phyloP scores from a whole-genome alignment of 768 basidiomycete species.

The Hygrocybe coccinea region DNA sequence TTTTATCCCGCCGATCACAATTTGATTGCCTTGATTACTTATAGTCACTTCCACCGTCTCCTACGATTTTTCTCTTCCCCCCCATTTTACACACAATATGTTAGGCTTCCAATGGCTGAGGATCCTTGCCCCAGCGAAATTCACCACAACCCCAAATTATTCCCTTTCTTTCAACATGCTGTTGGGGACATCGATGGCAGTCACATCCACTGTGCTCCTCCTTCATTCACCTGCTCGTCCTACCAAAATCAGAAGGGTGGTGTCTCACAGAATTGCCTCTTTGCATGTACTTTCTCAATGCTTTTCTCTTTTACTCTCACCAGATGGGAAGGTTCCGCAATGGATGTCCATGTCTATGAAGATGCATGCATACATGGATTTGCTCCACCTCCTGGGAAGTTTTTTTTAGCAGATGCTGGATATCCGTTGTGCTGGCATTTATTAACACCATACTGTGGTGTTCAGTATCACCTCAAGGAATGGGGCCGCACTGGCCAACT shows the following conservation, averaged over 20 bases:
- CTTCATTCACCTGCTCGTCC: constrained; percentile 1
- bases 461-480: constrained; percentile 36
- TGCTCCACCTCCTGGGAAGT: constrained; percentile 25
- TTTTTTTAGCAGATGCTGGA: constrained; percentile 35
- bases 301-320: constrained; percentile 23
- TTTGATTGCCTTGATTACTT: too few species aligned
- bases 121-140: constrained; percentile 12
- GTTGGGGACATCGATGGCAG: constrained; percentile 24
- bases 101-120: constrained; percentile 5
- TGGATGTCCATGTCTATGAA: constrained; percentile 21
- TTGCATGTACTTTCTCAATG: constrained; percentile 25
- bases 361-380: constrained; percentile 24
- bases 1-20: too few species aligned
- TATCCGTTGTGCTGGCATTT: constrained; percentile 28
- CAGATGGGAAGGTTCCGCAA: constrained; percentile 29
- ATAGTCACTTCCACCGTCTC: constrained; percentile 8
- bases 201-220: constrained; percentile 10
- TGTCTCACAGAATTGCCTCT: constrained; percentile 28
- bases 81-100: constrained; percentile 16
- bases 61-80: constrained; percentile 5
- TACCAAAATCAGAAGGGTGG: constrained; percentile 14
- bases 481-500: constrained; percentile 26
- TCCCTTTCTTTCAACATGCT: constrained; percentile 22
- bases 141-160: constrained; percentile 19
- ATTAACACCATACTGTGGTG: constrained; percentile 34